Percentiles rank a stretch among this genome's conserved stretches.
Evolutionary conservation across 2,329 filamentous ascomycete genomes (phyloP).

Genomic region (Xylariaceae sp.): DNA sequence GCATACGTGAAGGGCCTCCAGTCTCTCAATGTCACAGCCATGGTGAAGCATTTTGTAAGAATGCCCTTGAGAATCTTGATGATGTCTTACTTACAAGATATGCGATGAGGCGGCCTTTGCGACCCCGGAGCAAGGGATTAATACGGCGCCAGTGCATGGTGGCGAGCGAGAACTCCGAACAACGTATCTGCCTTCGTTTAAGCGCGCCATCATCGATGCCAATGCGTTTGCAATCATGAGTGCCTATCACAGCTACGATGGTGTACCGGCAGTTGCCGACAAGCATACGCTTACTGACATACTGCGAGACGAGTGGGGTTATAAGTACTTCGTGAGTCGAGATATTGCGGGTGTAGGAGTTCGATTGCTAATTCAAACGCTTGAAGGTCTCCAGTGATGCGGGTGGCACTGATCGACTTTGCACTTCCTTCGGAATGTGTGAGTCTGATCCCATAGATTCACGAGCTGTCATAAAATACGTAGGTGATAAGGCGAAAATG

Average conservation of each 20-base stretch:
- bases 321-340: slow-evolving; percentile 57
- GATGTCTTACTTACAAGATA: slow-evolving; percentile 1
- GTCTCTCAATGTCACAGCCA: slow-evolving; percentile 59
- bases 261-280: slow-evolving; percentile 62
- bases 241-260: slow-evolving; percentile 70
- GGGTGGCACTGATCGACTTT: slow-evolving; percentile 64
- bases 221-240: slow-evolving; percentile 67
- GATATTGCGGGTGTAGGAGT: slow-evolving; percentile 8
- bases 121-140: slow-evolving; percentile 65
- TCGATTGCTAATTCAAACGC: slow-evolving; percentile 3
- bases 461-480: slow-evolving; percentile 57
- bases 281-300: slow-evolving; percentile 63
- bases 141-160: slow-evolving; percentile 55
- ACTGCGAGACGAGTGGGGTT: slow-evolving; percentile 66
- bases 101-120: slow-evolving; percentile 53
- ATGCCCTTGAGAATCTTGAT: not conserved
- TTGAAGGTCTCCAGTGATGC: slow-evolving; percentile 54
- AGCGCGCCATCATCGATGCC: slow-evolving; percentile 64
- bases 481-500: slow-evolving; percentile 23
- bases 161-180: slow-evolving; percentile 50
- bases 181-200: slow-evolving; percentile 56
- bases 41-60: slow-evolving; percentile 66
- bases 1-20: slow-evolving; percentile 55
- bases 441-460: slow-evolving; percentile 55
- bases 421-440: slow-evolving; percentile 60